phyloP scores from a whole-genome alignment of 139 green algal genomes.

The Nannochloris sp. region DNA sequence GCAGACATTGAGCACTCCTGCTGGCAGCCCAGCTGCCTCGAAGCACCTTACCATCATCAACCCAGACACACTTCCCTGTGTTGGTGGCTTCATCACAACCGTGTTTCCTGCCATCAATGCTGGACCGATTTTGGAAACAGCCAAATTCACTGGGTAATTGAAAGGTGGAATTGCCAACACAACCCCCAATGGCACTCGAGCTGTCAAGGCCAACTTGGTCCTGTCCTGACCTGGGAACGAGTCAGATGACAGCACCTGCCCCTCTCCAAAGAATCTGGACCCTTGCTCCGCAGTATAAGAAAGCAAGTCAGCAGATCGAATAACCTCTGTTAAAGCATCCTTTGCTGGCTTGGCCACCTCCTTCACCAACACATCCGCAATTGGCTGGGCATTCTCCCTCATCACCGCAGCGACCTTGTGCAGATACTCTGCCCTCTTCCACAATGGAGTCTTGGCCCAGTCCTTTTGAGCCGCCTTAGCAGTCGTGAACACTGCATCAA shows the following conservation, averaged over 20 bases:
- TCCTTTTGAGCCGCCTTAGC: constrained; percentile 72
- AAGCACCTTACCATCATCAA: constrained; percentile 90
- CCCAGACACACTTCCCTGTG: constrained; percentile 74
- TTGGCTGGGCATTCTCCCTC: constrained; percentile 69
- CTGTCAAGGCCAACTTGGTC: constrained; percentile 82
- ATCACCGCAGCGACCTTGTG: constrained; percentile 67
- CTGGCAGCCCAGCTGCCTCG: constrained; percentile 67
- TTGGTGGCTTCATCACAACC: constrained; percentile 93
- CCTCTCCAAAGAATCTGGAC: constrained; percentile 70
- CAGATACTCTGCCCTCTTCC: constrained; percentile 74
- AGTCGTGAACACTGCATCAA: constrained; percentile 66
- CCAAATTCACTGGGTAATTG: constrained; percentile 95
- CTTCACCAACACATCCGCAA: constrained; percentile 78
- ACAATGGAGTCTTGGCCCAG: constrained; percentile 82
- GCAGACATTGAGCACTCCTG: constrained; percentile 67
- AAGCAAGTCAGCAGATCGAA: constrained; percentile 82
- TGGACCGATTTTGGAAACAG: constrained; percentile 87
- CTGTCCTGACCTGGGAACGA: constrained; percentile 82
- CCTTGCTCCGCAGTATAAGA: constrained; percentile 92
- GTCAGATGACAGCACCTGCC: constrained; percentile 75
- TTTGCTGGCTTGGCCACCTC: constrained; percentile 90
- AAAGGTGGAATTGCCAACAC: constrained; percentile 94
- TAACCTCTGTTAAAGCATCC: constrained; percentile 69
- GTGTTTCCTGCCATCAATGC: constrained; percentile 94
- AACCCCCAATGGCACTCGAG: constrained; percentile 79